Percentiles rank a stretch among this genome's conserved stretches.
Conservation (phyloP, 768 basidiomycete species). For the Amanita subjunquillea region DNA sequence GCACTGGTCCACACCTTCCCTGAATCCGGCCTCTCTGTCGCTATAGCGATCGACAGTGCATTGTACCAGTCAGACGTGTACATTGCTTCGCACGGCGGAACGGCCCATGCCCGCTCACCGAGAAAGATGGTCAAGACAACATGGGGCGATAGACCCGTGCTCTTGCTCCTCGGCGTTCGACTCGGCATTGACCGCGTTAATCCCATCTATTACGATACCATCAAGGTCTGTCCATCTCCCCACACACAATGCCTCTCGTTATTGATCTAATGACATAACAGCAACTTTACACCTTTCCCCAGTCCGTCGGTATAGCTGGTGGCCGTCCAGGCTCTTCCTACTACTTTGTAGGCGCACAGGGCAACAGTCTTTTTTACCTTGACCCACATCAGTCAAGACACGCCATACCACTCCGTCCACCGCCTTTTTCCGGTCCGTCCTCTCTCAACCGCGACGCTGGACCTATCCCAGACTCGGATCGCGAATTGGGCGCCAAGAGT, state of each 20-base stretch:
- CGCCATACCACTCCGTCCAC: slow-evolving; percentile 56
- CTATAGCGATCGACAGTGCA: slow-evolving; percentile 73
- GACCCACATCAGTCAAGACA: slow-evolving; percentile 76
- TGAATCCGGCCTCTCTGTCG: slow-evolving; percentile 70
- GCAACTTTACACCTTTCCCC: slow-evolving; percentile 87
- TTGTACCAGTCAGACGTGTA: slow-evolving; percentile 84
- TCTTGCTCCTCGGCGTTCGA: slow-evolving; percentile 79
- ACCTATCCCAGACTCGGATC: slow-evolving; percentile 12
- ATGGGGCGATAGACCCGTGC: slow-evolving; percentile 82
- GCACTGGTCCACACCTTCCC: slow-evolving; percentile 72
- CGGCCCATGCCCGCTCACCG: slow-evolving; percentile 17
- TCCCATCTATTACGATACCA: slow-evolving; percentile 84
- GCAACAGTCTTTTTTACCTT: slow-evolving; percentile 76
- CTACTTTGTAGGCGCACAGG: slow-evolving; percentile 93
- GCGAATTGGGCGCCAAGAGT: slow-evolving; percentile 6
- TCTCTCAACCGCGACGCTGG: not conserved
- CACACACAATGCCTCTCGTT: not conserved
- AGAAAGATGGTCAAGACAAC: slow-evolving; percentile 16
- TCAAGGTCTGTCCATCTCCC: slow-evolving; percentile 25
- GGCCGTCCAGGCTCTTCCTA: slow-evolving; percentile 96
- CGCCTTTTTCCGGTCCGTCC: slow-evolving; percentile 7
- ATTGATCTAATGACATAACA: slow-evolving; percentile 18
- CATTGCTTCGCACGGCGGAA: slow-evolving; percentile 49
- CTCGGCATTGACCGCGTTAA: slow-evolving; percentile 91
- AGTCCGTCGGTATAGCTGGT: slow-evolving; percentile 94